Evolutionary conservation across 2,329 filamentous ascomycete genomes (phyloP), one percentile per base, ranked within the genome.

Genomic region (Alternaria longipes): DNA sequence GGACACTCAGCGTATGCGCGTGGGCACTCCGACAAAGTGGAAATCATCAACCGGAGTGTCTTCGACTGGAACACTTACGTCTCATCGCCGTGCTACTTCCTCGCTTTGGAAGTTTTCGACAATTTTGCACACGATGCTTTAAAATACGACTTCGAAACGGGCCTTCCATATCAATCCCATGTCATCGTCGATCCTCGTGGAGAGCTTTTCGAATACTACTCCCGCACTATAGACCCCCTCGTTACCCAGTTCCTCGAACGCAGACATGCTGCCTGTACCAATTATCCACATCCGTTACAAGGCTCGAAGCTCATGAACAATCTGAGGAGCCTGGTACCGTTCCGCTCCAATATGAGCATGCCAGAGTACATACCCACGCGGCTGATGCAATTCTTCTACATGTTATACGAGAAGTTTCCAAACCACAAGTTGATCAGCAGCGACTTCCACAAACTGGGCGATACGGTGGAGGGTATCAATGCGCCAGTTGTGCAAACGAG

Each of bases 71-170:
- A 90, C 66, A 87, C 87, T 47, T 92, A 91, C 68, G 92, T 97
- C n/a, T 90, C 93, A 8, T 91, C 90, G 3, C 95, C 94, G 0
- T 98, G 95, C 83, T 99, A 97, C 84, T 98, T 99, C 84, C 87
- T 99, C 42, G 95, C 94, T 45, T 91, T 99, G 80, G 95, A 99
- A 81, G 95, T 99, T 67, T 97, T 97, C 74, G 95, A 99, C 83
- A 99, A 99, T 81, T 98, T 99, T 77, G 90, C 93, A 36, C 96
- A 99, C 82, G 95, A 99, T 81, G 87, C 90, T 60, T 89, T 99
- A 64, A 94, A 96, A 65, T 99, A 98, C 82, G 91, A 98, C 80
- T 85, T 90, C 11, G 80, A 84, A 62, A 96, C 93, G 11, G 91
- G 93, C 76, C 84, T 90, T 67, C 91, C 94, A 0, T 86, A 97